A percentile compares a stretch with the other conserved stretches of the same genome.
Conservation (phyloP, 164 flowering plant species). For the Tetracentron sinense region DNA sequence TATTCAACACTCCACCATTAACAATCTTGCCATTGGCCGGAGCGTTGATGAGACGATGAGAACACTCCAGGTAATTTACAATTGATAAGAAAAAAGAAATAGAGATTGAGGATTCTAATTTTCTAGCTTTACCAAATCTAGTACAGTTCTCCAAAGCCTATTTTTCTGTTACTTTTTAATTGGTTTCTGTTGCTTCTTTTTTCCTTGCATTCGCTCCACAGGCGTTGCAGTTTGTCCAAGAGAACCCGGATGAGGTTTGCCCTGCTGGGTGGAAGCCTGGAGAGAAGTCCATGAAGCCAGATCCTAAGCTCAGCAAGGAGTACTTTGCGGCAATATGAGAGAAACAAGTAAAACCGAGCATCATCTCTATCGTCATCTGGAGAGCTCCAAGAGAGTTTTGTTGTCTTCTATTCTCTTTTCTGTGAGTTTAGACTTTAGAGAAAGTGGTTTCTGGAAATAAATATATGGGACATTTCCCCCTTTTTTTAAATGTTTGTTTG, state of each 20-base stretch:
- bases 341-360: not conserved
- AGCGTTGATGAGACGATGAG: slow-evolving; percentile 97
- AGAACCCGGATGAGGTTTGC: slow-evolving; percentile 99
- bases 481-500: too few relatives aligned
- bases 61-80: slow-evolving; percentile 80
- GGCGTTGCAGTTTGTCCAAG: slow-evolving; percentile 98
- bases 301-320: slow-evolving; percentile 93
- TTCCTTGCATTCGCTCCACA: slow-evolving; percentile 24
- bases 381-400: slow-evolving; percentile 29
- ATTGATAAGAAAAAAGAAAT: too few relatives aligned
- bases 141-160: too few relatives aligned
- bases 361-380: slow-evolving; percentile 8
- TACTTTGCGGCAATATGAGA: slow-evolving; percentile 75
- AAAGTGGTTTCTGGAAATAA: slow-evolving; percentile 17
- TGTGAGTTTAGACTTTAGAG: slow-evolving; percentile 9
- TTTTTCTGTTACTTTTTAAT: too few relatives aligned
- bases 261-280: slow-evolving; percentile 99
- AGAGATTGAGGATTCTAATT: not conserved
- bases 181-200: not conserved
- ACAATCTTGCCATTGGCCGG: slow-evolving; percentile 95
- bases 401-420: slow-evolving; percentile 7
- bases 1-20: slow-evolving; percentile 97
- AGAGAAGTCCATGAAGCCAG: slow-evolving; percentile 95
- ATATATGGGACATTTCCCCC: slow-evolving; percentile 2
- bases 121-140: not conserved